phyloP scores from a whole-genome alignment of 257 asterid species.

The Agastache rugosa region DNA sequence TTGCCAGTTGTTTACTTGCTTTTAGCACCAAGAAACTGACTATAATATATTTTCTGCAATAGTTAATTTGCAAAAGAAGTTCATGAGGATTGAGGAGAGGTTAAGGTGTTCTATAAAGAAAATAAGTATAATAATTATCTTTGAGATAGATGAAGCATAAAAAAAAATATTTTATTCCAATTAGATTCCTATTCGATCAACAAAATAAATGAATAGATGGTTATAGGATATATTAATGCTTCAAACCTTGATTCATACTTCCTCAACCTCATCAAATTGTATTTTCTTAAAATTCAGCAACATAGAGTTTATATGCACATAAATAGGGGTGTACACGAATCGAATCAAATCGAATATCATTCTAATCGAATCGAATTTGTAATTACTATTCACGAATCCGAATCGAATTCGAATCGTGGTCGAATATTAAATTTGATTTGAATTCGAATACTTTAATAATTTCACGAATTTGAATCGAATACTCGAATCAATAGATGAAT shows the following conservation, averaged over 20 bases:
- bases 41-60: background rate
- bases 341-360: no score
- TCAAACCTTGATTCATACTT: background rate
- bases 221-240: background rate
- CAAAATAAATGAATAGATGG: background rate
- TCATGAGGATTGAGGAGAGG: no score
- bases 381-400: no score
- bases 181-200: background rate
- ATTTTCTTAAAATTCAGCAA: background rate
- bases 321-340: no score
- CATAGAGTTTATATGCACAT: background rate
- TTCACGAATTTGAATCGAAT: no score
- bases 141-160: no score
- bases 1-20: conserved; percentile 1
- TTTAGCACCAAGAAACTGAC: background rate
- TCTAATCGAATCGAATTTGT: no score
- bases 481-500: no score
- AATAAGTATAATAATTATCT: background rate
- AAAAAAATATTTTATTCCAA: no score
- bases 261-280: background rate
- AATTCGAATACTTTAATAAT: no score
- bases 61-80: background rate
- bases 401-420: no score
- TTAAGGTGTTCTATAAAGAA: background rate
- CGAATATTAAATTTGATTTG: no score